Percentiles rank a stretch among this genome's conserved stretches.
Conservation (phyloP, 2,329 filamentous ascomycete genomes). For the Aspergillus clavatus region DNA sequence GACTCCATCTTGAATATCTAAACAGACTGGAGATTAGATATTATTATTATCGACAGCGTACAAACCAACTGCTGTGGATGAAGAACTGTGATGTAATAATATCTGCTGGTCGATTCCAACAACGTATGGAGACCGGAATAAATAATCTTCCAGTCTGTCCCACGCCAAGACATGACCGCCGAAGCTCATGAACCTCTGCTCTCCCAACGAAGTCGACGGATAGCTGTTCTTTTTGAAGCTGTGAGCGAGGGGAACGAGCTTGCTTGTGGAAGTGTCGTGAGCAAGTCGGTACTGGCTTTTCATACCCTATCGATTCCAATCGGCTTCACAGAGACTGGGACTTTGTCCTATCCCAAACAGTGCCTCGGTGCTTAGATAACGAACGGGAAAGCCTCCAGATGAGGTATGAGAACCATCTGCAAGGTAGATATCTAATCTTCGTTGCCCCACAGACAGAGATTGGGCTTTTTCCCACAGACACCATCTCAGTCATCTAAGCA, state of each 20-base stretch:
- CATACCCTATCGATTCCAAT: not conserved
- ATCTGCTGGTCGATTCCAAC: not conserved
- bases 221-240: slow-evolving; percentile 3
- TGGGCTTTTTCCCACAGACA: not conserved
- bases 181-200: slow-evolving; percentile 4
- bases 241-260: slow-evolving; percentile 1
- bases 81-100: not conserved
- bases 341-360: not conserved
- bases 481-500: not conserved
- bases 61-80: not conserved
- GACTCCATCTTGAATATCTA: no score
- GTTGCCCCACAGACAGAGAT: slow-evolving; percentile 1
- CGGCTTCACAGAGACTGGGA: not conserved
- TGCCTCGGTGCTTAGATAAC: slow-evolving; percentile 4
- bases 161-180: slow-evolving; percentile 8
- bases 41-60: not conserved
- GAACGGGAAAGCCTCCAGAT: slow-evolving; percentile 8
- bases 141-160: slow-evolving; percentile 3
- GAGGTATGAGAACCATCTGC: slow-evolving; percentile 13
- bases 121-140: not conserved
- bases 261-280: not conserved
- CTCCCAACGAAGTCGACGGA: not conserved
- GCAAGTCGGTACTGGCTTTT: not conserved
- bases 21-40: no score
- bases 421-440: not conserved